Conservation (phyloP, 306 rosid genomes). For the Vicia faba region DNA sequence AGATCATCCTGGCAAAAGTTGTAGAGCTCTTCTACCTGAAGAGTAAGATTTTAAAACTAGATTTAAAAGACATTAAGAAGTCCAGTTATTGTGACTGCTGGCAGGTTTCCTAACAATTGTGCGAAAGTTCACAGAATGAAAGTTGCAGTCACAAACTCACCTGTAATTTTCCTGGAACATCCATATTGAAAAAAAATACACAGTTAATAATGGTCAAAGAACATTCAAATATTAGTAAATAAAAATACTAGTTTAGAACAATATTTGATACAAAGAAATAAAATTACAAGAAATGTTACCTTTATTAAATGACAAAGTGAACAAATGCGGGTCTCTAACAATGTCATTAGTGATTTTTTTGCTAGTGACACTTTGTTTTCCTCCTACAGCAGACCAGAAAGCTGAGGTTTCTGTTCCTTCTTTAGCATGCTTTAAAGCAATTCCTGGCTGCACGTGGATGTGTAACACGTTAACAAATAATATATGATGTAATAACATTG, state of each 20-base stretch:
- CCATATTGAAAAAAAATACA: conserved; percentile 45
- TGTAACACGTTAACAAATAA: conserved; percentile 34
- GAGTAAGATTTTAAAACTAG: conserved; percentile 33
- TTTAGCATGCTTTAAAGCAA: conserved; percentile 78
- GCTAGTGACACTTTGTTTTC: conserved; percentile 80
- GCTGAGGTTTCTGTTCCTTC: conserved; percentile 98
- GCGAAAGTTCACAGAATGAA: conserved; percentile 34
- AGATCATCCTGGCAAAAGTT: conserved; percentile 96
- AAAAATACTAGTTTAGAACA: conserved; percentile 12
- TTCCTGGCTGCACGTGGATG: conserved; percentile 81
- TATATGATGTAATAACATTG: too few relatives aligned
- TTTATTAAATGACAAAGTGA: conserved; percentile 69
- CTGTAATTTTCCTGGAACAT: conserved; percentile 83
- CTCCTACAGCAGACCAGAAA: conserved; percentile 96
- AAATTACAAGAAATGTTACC: conserved; percentile 52
- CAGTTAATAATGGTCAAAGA: conserved; percentile 53
- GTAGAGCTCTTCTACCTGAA: conserved; percentile 84
- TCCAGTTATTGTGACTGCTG: conserved; percentile 26
- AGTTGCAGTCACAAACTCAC: conserved; percentile 60
- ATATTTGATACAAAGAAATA: not conserved
- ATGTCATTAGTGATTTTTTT: conserved; percentile 66
- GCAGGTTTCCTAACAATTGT: conserved; percentile 27
- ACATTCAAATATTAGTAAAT: conserved; percentile 38
- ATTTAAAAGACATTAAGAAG: conserved; percentile 35
- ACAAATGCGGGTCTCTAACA: conserved; percentile 89